Base-by-base conservation (phyloP, 257 asterid species). In the Hygrophila difformis region DNA sequence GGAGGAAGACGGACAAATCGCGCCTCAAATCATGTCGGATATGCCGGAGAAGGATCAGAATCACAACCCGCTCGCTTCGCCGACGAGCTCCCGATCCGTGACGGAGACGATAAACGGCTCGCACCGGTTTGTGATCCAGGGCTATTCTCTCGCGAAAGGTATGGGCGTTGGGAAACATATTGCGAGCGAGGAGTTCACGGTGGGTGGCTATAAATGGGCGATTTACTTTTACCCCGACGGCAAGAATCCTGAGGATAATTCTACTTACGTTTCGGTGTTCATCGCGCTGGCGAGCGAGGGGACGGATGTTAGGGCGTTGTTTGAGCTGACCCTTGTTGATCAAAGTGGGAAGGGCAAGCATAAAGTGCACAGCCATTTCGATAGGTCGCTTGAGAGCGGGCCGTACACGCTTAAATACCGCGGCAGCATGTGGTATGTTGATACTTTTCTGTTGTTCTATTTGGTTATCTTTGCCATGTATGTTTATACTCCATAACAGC, bases 301-400 rank as follows among this genome's bases (percentile, higher is more conserved):
- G 18, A 70, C 81, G 18, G 83, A 80, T 57, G 92, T 80, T 6
- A 51, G 92, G 69, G 92, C 86, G 43, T 51, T 80, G 76, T 80
- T 80, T 58, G 92, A 80, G 65, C 37, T 80, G 62, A 80, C 83
- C n/a, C 60, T 76, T 16, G 63, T 80, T 41, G 92, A 80, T 61
- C 92, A 80, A 64, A 80, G 87, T 34, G 92, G 87, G 48, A 77
- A 76, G 45, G 92, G 72, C 65, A 80, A 80, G 37, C 74, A 80
- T 51, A 77, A 77, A 61, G 76, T 80, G 55, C 92, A 80, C 50
- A 73, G 83, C 63, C 92, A 80, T 66, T 80, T 80, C 18, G 86
- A 76, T 65, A 62, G 92, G 51, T 66, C 83, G 6, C 73, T 77
- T 16, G 83, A 76, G 62, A 76, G 80, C 33, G 92, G 92, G 14